A percentile compares a stretch with the other conserved stretches of the same genome.
phyloP scores from a whole-genome alignment of 164 flowering plant genomes.

The Magnolia changhungtana region DNA sequence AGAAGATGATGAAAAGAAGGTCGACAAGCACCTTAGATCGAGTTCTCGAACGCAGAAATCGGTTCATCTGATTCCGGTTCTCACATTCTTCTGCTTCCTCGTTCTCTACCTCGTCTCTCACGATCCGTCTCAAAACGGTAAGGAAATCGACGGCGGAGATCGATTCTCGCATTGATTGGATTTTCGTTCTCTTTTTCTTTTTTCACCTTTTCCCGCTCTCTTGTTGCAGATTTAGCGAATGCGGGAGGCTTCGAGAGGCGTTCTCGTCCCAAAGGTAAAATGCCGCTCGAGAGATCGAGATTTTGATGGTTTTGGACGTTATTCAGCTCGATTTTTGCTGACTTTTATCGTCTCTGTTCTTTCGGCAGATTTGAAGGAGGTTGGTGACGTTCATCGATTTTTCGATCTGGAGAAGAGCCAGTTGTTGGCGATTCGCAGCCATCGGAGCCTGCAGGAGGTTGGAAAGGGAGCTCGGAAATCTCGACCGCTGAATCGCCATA shows the following conservation, averaged over 20 bases:
- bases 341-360: background rate
- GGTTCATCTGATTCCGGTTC: constrained; percentile 15
- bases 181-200: background rate
- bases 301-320: background rate
- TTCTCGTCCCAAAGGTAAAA: constrained; percentile 5
- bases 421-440: constrained; percentile 41
- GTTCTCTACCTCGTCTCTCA: constrained; percentile 19
- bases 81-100: constrained; percentile 15
- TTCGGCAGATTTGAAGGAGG: background rate
- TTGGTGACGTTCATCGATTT: constrained; percentile 1
- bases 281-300: background rate
- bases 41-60: background rate
- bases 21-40: background rate
- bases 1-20: constrained; percentile 7
- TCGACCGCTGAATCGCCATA: constrained; percentile 19
- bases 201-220: background rate
- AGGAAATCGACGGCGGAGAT: background rate
- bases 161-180: background rate
- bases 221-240: constrained; percentile 5
- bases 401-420: constrained; percentile 29
- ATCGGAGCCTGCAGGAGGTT: constrained; percentile 42
- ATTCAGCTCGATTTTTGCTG: background rate
- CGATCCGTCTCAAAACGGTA: constrained; percentile 14
- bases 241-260: background rate
- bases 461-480: constrained; percentile 14